Base-by-base conservation (phyloP, 495 filamentous ascomycete genomes). In the Penicillium salamii region DNA sequence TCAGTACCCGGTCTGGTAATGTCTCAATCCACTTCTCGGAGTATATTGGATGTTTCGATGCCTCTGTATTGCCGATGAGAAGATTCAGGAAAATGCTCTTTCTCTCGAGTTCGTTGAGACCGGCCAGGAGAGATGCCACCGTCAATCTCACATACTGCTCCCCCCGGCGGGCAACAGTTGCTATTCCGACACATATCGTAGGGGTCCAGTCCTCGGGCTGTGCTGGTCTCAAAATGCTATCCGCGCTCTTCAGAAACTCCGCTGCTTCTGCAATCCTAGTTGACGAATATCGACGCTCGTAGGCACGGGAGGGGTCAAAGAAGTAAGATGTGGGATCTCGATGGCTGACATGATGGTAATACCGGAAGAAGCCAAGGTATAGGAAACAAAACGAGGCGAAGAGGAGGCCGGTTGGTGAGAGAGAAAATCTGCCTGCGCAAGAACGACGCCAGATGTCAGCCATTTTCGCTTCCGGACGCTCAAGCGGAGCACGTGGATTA, bases 61-160 rank as follows among this genome's bases (percentile, higher is more conserved):
- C 72, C 40, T 79, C 59, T 3, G 65, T 68, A 53, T 80, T 70
- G 36, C 76, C 71, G 24, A 81, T 71, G 41, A 83, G 71, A 4
- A 75, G 59, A 9, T 76, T 66, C 9, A 82, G 53, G 50, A 73
- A 50, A 9, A 82, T 67, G 1, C 64, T 50, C 1, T 54, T 49
- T 20, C 78, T 61, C 56, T 82, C 78, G 7, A 61, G 47, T 8
- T 55, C 51, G 18, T 65, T 73, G 6, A 82, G 56, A 0, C 68
- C 75, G 8, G 67, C 69, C 28, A 76, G 59, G 9, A 82, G 50
- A 0, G 73, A 74, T n/a, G 73, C 79, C 5, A 82, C 53, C 1
- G 76, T 66, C 6, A 54, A 51, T n/a, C 64, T 46, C 26, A 83
- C 59, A 49, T 79, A 81, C 3, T 46, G 31, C 1, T 40, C 48